phyloP scores from a whole-genome alignment of 2,329 filamentous ascomycete species.

The Exophiala spinifera region DNA sequence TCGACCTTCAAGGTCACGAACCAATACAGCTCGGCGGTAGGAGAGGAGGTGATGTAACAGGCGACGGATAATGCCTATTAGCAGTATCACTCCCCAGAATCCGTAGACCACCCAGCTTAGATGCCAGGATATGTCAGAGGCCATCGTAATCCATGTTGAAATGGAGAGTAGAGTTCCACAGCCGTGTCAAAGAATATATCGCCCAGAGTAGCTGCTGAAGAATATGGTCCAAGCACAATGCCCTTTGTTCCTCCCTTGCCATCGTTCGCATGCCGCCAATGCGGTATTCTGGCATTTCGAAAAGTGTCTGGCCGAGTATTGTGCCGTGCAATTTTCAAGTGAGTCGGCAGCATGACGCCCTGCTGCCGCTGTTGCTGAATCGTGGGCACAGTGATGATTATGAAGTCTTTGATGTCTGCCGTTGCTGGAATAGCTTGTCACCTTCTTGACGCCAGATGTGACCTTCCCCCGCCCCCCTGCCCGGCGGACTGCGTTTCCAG shows the following conservation, averaged over 20 bases:
- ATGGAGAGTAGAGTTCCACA: neutral
- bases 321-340: no score
- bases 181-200: neutral
- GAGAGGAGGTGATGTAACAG: slow-evolving; percentile 28
- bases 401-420: no score
- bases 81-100: slow-evolving; percentile 41
- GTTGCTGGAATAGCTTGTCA: no score
- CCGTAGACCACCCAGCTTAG: slow-evolving; percentile 35
- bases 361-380: no score
- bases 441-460: no score
- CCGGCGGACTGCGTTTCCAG: no score
- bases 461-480: no score
- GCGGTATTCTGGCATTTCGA: no score
- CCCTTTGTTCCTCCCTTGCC: neutral
- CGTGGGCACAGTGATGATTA: no score
- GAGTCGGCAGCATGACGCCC: no score
- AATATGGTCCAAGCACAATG: neutral
- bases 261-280: neutral
- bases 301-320: no score
- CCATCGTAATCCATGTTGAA: neutral
- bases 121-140: neutral
- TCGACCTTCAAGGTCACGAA: slow-evolving; percentile 19
- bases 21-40: slow-evolving; percentile 5
- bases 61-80: slow-evolving; percentile 36
- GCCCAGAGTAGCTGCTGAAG: neutral